Evolutionary conservation across 495 filamentous ascomycete species (phyloP).

Genomic region (Talaromyces thailandensis): DNA sequence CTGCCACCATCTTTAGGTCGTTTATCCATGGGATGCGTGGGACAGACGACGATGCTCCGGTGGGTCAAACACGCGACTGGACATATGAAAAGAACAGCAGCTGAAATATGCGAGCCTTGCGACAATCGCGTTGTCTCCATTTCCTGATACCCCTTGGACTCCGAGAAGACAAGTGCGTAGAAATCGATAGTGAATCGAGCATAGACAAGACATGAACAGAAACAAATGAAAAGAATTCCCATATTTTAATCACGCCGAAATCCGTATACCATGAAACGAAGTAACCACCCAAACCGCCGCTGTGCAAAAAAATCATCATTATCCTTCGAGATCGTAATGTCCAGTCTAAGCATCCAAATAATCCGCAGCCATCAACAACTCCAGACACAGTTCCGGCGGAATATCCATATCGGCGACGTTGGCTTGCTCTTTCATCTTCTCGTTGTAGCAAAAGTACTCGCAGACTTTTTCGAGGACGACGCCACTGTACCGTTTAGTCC

Average conservation of each 20-base stretch:
- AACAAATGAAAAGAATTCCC: not conserved
- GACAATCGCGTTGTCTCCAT: not conserved
- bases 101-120: not conserved
- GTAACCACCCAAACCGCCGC: not conserved
- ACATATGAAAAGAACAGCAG: not conserved
- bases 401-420: conserved; percentile 90
- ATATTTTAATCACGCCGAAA: not conserved
- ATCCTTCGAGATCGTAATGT: conserved; percentile 17
- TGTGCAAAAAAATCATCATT: not conserved
- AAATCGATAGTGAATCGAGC: not conserved
- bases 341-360: conserved; percentile 49
- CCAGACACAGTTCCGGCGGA: conserved; percentile 63
- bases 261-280: not conserved
- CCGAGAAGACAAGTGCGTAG: not conserved
- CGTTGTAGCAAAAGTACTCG: conserved; percentile 85
- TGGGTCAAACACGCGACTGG: conserved; percentile 13
- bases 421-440: conserved; percentile 65
- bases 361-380: conserved; percentile 77
- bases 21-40: conserved; percentile 46
- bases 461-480: conserved; percentile 81
- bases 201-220: not conserved
- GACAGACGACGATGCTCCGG: conserved; percentile 63
- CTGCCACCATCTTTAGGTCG: conserved; percentile 77
- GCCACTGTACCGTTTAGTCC: conserved; percentile 41
- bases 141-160: not conserved